These are phyloP conservation scores for Candida quercuum DNA, from an alignment of 805 yeast species.

Conservation along the genomic window DNA sequence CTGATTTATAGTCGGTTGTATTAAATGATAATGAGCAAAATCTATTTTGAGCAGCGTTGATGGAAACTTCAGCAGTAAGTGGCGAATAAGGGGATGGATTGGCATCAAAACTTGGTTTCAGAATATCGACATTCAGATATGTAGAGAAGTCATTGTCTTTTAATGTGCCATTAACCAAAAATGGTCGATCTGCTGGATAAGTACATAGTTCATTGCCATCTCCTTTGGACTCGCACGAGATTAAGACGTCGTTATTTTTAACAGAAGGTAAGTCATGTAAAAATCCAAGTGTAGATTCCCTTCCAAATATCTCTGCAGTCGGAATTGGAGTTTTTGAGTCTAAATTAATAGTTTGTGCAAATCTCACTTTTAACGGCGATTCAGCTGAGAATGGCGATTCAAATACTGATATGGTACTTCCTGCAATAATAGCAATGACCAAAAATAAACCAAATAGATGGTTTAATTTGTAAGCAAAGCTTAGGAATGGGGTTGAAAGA, in stretches of 20 bases:
- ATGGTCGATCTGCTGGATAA: conserved; percentile 46
- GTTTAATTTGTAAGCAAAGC: conserved; percentile 67
- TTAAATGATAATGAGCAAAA: conserved; percentile 60
- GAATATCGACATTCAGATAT: conserved; percentile 44
- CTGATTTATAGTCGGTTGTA: conserved; percentile 34
- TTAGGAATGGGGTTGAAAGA: conserved; percentile 48
- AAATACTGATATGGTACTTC: conserved; percentile 33
- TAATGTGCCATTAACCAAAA: conserved; percentile 34
- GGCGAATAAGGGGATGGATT: conserved; percentile 57
- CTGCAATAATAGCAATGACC: conserved; percentile 31
- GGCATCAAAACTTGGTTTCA: conserved; percentile 40
- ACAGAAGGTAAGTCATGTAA: conserved; percentile 62
- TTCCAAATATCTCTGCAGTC: conserved; percentile 43
- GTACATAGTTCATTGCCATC: conserved; percentile 51
- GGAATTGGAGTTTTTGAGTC: conserved; percentile 22
- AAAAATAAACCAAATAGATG: conserved; percentile 39
- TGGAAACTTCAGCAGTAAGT: conserved; percentile 53
- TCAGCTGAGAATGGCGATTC: conserved; percentile 53
- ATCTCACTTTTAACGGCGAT: conserved; percentile 69
- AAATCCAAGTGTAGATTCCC: conserved; percentile 39
- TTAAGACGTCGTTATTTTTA: conserved; percentile 26
- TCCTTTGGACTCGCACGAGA: conserved; percentile 31
- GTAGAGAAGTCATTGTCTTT: conserved; percentile 32
- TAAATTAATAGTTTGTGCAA: conserved; percentile 57
- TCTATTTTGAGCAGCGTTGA: conserved; percentile 57